Percentiles rank a stretch among this genome's conserved stretches.
Evolutionary conservation across 805 yeast species (phyloP).

Genomic region (Yarrowia yakushimensis): DNA sequence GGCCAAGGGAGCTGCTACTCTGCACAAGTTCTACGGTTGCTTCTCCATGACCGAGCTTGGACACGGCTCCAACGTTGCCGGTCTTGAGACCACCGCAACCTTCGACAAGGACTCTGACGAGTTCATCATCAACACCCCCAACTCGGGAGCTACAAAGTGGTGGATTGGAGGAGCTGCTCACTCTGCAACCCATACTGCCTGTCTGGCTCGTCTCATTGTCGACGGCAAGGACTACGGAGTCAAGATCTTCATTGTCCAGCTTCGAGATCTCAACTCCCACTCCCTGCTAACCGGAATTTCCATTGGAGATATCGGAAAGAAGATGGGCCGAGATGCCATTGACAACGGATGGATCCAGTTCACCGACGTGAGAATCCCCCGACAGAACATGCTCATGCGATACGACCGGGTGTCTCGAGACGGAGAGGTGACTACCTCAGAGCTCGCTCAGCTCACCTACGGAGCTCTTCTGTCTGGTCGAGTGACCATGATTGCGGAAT

Average conservation of each 20-base stretch:
- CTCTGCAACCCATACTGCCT: constrained; percentile 80
- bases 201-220: constrained; percentile 78
- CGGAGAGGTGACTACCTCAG: constrained; percentile 72
- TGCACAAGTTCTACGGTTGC: constrained; percentile 61
- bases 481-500: constrained; percentile 84
- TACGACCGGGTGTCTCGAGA: constrained; percentile 67
- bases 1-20: constrained; percentile 46
- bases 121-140: constrained; percentile 79
- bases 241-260: constrained; percentile 85
- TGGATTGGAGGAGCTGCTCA: constrained; percentile 99
- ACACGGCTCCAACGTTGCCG: constrained; percentile 93
- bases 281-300: constrained; percentile 73
- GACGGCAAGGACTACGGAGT: constrained; percentile 87
- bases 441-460: constrained; percentile 83
- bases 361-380: constrained; percentile 76
- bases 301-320: constrained; percentile 89
- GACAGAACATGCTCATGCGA: constrained; percentile 75
- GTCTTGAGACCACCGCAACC: constrained; percentile 89
- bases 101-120: constrained; percentile 62
- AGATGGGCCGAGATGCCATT: constrained; percentile 94
- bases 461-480: constrained; percentile 86
- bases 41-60: constrained; percentile 92
- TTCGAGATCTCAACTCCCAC: constrained; percentile 66
- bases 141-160: constrained; percentile 93
- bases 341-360: constrained; percentile 98